These are phyloP conservation scores for Hyphopichia wangnamkhiaoensis DNA, from an alignment of 1,139 yeast genomes.

Conservation along the genomic window DNA sequence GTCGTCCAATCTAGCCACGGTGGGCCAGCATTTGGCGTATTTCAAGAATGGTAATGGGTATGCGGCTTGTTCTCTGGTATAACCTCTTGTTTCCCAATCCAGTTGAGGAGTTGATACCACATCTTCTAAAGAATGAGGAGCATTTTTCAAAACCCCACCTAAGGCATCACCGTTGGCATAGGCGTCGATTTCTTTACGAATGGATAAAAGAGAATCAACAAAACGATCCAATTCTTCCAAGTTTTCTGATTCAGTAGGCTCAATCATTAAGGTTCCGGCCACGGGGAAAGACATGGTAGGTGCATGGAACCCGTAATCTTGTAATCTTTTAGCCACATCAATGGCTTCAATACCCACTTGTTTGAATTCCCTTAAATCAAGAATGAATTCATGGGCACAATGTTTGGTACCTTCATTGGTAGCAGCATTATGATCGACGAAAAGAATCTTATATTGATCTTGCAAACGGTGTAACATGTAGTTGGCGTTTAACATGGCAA, in stretches of 20 bases:
- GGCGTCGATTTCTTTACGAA: slow-evolving; percentile 80
- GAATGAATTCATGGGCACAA: slow-evolving; percentile 96
- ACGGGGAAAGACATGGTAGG: slow-evolving; percentile 99
- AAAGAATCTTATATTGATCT: slow-evolving; percentile 72
- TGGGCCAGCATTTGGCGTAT: slow-evolving; percentile 89
- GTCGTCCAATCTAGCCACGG: slow-evolving; percentile 89
- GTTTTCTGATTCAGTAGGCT: slow-evolving; percentile 95
- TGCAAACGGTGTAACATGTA: slow-evolving; percentile 84
- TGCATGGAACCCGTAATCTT: slow-evolving; percentile 98
- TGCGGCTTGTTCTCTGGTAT: slow-evolving; percentile 91
- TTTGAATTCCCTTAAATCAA: slow-evolving; percentile 87
- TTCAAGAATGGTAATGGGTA: slow-evolving; percentile 79
- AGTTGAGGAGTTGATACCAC: slow-evolving; percentile 55
- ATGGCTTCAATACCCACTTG: slow-evolving; percentile 85
- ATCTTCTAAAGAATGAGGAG: slow-evolving; percentile 90
- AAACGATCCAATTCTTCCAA: slow-evolving; percentile 87
- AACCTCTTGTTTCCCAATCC: slow-evolving; percentile 82
- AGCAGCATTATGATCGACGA: slow-evolving; percentile 52
- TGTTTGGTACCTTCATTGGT: slow-evolving; percentile 60
- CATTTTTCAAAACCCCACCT: slow-evolving; percentile 78
- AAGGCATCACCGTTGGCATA: slow-evolving; percentile 64
- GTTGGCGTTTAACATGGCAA: slow-evolving; percentile 94
- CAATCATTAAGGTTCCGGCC: slow-evolving; percentile 95
- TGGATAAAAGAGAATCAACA: slow-evolving; percentile 81
- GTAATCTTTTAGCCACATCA: slow-evolving; percentile 94